A percentile compares a stretch with the other conserved stretches of the same genome.
These are phyloP conservation scores for Discostella pseudostelligera DNA, from an alignment of 108 stramenopile species.

Conservation along the genomic window DNA sequence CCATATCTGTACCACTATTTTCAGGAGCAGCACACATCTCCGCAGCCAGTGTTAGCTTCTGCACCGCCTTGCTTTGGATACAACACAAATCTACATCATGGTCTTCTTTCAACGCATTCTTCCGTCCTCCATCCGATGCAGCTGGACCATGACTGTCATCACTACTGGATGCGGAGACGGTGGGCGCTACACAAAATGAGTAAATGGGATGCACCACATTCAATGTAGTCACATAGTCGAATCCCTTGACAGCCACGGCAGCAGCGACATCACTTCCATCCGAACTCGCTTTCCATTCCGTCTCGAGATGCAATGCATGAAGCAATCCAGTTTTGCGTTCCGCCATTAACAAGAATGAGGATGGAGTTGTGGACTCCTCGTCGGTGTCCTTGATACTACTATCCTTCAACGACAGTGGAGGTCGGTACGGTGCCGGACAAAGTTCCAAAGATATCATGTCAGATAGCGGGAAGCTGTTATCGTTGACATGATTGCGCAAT, in stretches of 20 bases:
- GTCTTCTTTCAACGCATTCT: conserved; percentile 15
- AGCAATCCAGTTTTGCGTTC: conserved; percentile 54
- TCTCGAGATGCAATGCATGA: conserved; percentile 57
- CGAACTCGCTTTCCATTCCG: conserved; percentile 43
- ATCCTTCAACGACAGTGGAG: conserved; percentile 22
- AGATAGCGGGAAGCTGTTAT: conserved; percentile 16
- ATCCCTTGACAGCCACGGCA: conserved; percentile 49
- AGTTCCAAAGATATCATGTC: conserved; percentile 54
- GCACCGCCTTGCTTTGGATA: conserved; percentile 69
- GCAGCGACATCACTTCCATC: conserved; percentile 14
- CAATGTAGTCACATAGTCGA: conserved; percentile 77
- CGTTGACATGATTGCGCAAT: conserved; percentile 25
- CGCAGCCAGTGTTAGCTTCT: conserved; percentile 58
- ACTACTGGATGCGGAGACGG: conserved; percentile 31
- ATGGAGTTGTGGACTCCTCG: conserved; percentile 44
- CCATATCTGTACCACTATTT: conserved; percentile 28
- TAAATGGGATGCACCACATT: conserved; percentile 62
- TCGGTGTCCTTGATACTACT: not conserved
- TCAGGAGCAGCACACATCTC: conserved; percentile 55
- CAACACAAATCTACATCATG: conserved; percentile 58
- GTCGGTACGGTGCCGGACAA: conserved; percentile 50
- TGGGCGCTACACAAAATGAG: conserved; percentile 52
- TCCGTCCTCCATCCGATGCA: not conserved
- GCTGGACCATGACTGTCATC: too few relatives aligned
- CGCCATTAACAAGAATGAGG: conserved; percentile 64